Evolutionary conservation across 768 basidiomycete species (phyloP).

Genomic region (Lactarius tabidus): DNA sequence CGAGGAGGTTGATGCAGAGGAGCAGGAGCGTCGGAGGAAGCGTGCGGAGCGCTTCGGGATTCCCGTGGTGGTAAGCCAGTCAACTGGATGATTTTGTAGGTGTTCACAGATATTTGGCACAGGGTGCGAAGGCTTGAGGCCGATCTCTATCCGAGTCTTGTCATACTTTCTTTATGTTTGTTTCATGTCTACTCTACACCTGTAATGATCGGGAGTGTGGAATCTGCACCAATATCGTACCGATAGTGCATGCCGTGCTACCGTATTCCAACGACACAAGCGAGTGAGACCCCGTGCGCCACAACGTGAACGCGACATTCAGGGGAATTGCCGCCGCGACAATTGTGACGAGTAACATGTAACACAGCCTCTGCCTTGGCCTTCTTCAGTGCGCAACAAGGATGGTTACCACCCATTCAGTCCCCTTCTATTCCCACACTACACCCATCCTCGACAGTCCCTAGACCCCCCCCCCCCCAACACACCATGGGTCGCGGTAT

Average conservation of each 20-base stretch:
- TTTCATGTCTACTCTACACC: conserved; percentile 7
- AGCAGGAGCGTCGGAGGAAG: conserved; percentile 24
- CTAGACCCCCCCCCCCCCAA: not conserved
- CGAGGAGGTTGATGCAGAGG: conserved; percentile 23
- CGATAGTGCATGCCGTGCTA: not conserved
- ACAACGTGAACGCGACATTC: no score
- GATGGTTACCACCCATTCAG: no score
- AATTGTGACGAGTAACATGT: not conserved
- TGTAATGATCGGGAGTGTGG: conserved; percentile 4
- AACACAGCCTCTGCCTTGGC: not conserved
- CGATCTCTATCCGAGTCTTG: not conserved
- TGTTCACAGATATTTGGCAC: not conserved
- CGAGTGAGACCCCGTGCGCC: not conserved
- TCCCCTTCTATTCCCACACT: not conserved
- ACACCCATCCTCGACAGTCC: not conserved
- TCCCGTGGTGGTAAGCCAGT: conserved; percentile 3
- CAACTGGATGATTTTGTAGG: not conserved
- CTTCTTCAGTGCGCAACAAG: no score
- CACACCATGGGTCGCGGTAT: conserved; percentile 19
- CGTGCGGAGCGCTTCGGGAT: conserved; percentile 25
- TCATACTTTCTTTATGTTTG: not conserved
- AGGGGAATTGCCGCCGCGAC: no score
- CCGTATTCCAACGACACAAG: not conserved
- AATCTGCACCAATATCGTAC: not conserved
- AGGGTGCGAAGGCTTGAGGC: conserved; percentile 21